Conservation (phyloP, 495 filamentous ascomycete genomes). For the Parachaetomium inaequale region DNA sequence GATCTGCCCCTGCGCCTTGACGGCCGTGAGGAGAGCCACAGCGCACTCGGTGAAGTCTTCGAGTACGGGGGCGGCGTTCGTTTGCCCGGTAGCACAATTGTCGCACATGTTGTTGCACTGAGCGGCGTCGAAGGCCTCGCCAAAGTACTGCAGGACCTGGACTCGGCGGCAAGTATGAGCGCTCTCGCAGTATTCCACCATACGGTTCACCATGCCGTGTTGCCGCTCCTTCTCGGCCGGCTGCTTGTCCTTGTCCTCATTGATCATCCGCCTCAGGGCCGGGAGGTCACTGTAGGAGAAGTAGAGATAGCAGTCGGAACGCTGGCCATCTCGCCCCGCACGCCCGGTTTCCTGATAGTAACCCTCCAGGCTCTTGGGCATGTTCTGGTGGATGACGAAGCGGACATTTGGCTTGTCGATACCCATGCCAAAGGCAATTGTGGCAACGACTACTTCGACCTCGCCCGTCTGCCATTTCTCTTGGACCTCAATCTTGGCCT, state of each 20-base stretch:
- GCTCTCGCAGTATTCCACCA: constrained; percentile 87
- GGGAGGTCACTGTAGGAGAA: constrained; percentile 71
- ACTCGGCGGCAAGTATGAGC: constrained; percentile 77
- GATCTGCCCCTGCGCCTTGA: constrained; percentile 51
- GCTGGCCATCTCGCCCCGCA: constrained; percentile 84
- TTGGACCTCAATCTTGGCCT: constrained; percentile 65
- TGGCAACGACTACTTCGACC: constrained; percentile 92
- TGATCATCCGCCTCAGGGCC: constrained; percentile 68
- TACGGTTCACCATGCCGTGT: constrained; percentile 74
- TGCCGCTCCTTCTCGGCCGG: constrained; percentile 63
- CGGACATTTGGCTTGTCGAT: constrained; percentile 96
- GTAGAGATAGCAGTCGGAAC: constrained; percentile 85
- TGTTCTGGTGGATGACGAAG: constrained; percentile 86
- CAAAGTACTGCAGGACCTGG: constrained; percentile 89
- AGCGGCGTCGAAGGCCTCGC: constrained; percentile 68
- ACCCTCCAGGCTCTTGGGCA: constrained; percentile 94
- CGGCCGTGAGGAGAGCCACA: constrained; percentile 59
- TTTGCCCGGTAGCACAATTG: constrained; percentile 67
- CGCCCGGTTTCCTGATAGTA: constrained; percentile 98
- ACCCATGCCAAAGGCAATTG: constrained; percentile 98
- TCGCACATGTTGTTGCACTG: constrained; percentile 76
- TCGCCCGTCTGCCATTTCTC: constrained; percentile 74
- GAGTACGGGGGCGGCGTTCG: constrained; percentile 54
- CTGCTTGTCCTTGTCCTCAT: constrained; percentile 61
- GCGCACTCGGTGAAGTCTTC: constrained; percentile 77